Base-by-base conservation (phyloP, 768 basidiomycete genomes). In the Inosperma sp. region DNA sequence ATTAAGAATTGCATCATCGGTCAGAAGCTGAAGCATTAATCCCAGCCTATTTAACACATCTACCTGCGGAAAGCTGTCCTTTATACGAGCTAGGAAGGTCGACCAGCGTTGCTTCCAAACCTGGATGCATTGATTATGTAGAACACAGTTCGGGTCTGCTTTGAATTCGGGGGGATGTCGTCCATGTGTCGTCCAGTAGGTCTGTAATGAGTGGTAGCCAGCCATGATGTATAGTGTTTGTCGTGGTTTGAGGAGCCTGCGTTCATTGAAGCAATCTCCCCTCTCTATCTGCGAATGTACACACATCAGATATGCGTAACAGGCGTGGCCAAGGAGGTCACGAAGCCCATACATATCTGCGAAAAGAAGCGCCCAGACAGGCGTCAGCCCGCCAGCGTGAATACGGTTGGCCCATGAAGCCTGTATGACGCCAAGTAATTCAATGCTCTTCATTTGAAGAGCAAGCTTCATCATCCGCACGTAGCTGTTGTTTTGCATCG, bases 21-120 rank as follows among this genome's bases (percentile, higher is more conserved):
- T 49, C 49, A 77, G 59, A 26, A 57, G 51, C 26, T 60, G 56
- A 49, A 68, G 62, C 51, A 75, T 62, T 41, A 53, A 56, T 8
- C 55, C 41, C 51, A 76, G 62, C 51, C 70, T 62, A 21, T 66
- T 60, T 26, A 75, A 53, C 22, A 73, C 65, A 59, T 76, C 73
- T 17, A 61, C 64, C 10, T 62, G 59, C 23, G 61, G 45, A 29
- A 59, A 40, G 19, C 43, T 35, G 13, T 39, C 25, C 14, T 31
- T 58, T 31, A 57, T 36, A 34, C 55, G 62, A 27, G 60, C 51
- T 22, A 58, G 58, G 14, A 62, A 68, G 14, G 64, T 59, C 9
- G 46, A 37, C 71, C 73, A 75, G 36, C 67, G 59, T 45, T 61
- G 51, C 47, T 50, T 56, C 73, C 73, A 77, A 27, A 65, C 70